Conservation (phyloP, 2,329 filamentous ascomycete genomes). For the Zasmidium angulare region DNA sequence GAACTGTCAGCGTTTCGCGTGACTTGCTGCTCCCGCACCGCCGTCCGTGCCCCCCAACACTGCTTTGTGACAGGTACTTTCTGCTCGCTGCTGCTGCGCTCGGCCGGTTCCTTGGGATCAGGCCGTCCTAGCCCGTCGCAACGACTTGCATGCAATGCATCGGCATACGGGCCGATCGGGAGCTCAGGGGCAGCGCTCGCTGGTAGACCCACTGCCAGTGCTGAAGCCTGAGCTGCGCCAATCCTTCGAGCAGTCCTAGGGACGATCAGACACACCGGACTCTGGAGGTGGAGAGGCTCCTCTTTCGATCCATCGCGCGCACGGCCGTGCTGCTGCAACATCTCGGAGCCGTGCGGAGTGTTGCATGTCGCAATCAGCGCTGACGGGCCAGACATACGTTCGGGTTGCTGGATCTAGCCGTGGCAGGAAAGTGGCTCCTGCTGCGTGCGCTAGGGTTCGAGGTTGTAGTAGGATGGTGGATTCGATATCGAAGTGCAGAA, state of each 20-base stretch:
- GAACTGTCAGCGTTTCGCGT: slow-evolving; percentile 34
- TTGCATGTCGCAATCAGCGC: slow-evolving; percentile 18
- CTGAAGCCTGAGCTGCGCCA: slow-evolving; percentile 25
- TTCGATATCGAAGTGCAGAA: background rate
- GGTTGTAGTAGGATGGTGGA: background rate
- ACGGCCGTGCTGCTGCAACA: slow-evolving; percentile 22
- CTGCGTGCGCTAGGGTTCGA: slow-evolving; percentile 2
- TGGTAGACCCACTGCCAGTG: slow-evolving; percentile 27
- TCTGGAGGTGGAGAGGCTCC: slow-evolving; percentile 25
- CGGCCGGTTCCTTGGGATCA: slow-evolving; percentile 25
- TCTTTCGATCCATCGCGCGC: slow-evolving; percentile 26
- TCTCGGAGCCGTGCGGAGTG: slow-evolving; percentile 24
- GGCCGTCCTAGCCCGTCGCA: slow-evolving; percentile 24
- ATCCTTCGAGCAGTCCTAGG: slow-evolving; percentile 27
- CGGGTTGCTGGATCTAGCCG: slow-evolving; percentile 17
- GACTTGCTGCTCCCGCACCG: slow-evolving; percentile 27
- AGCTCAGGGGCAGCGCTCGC: slow-evolving; percentile 29
- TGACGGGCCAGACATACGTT: background rate
- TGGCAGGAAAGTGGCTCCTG: slow-evolving; percentile 3
- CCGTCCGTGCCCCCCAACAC: slow-evolving; percentile 17
- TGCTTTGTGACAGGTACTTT: slow-evolving; percentile 33
- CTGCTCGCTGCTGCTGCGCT: slow-evolving; percentile 14
- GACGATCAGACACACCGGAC: slow-evolving; percentile 33
- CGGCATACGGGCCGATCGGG: slow-evolving; percentile 34
- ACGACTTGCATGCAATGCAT: slow-evolving; percentile 28